Evolutionary conservation across 2,329 filamentous ascomycete genomes (phyloP), one percentile per base, ranked within the genome.

Genomic region (Salinomyces thailandicus): DNA sequence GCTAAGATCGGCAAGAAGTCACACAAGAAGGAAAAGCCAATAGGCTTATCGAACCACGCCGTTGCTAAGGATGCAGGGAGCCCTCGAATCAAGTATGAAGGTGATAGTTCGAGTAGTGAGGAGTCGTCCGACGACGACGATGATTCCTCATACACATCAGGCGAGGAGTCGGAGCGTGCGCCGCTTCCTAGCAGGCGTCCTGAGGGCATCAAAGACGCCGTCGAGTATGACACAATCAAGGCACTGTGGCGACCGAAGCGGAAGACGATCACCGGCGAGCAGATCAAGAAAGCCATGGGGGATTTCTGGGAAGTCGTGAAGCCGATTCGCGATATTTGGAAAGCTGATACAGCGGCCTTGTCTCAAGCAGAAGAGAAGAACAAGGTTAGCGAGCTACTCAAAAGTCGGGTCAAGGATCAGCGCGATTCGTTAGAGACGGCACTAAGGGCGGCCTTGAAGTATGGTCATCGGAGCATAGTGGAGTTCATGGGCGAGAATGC

Each of bases 281-380:
- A 68, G 41, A 69, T 79, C 39, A 69, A 72, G 45, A 61, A 58
- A 43, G 70, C 69, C 30, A 61, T 79, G 44, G 64, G 66, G 33
- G 64, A 69, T 29, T 72, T 74, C 50, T 76, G 74, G 62, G 72
- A 77, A 33, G 61, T 77, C 30, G 61, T 78, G 41, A 72, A 72
- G 50, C 65, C 65, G 5, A 67, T 79, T 38, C 68, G 74, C 40
- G 75, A 79, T 52, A 62, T 69, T 24, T 79, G 75, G 75, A 77
- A 76, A 50, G 59, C 64, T 20, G 72, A 73, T 47, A 67, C 62
- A 29, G 67, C 70, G 44, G 67, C 68, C 16, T 63, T 78, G 43
- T 67, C 71, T 43, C 62, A 71, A 43, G 75, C 75, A 8, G 72
- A 75, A 48, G 69, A 73, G 40, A 66, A 72, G 54, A 71, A 73